A percentile compares a stretch with the other conserved stretches of the same genome.
These are phyloP conservation scores for Kwoniella mangroviensis DNA, from an alignment of 768 basidiomycete species.

Conservation along the genomic window DNA sequence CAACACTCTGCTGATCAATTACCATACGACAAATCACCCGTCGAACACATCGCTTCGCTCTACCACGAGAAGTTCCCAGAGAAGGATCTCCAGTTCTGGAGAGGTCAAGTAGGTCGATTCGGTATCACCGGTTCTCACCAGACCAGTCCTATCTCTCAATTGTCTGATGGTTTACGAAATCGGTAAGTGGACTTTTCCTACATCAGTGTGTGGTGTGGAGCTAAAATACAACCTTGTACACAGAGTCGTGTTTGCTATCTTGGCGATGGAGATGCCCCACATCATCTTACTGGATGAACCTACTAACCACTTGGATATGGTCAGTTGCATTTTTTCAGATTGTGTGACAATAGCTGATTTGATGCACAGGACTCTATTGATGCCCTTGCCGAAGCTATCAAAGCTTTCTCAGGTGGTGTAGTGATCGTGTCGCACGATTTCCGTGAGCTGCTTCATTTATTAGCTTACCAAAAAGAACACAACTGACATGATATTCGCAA, in stretches of 20 bases:
- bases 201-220: no score
- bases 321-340: slow-evolving; percentile 54
- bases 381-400: slow-evolving; percentile 91
- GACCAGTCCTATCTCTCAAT: slow-evolving; percentile 86
- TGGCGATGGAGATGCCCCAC: slow-evolving; percentile 97
- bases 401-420: slow-evolving; percentile 95
- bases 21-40: slow-evolving; percentile 84
- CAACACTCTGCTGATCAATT: slow-evolving; percentile 99
- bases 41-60: slow-evolving; percentile 88
- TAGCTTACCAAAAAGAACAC: neutral
- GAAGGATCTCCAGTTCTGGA: slow-evolving; percentile 93
- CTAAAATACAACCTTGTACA: neutral
- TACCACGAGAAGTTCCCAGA: slow-evolving; percentile 87
- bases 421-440: slow-evolving; percentile 99
- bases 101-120: slow-evolving; percentile 91
- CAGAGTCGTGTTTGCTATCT: slow-evolving; percentile 92
- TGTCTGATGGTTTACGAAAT: slow-evolving; percentile 95
- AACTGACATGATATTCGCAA: neutral
- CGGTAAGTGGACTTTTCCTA: no score
- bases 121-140: slow-evolving; percentile 94
- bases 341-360: neutral
- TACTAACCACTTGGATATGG: slow-evolving; percentile 60
- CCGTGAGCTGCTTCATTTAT: slow-evolving; percentile 65
- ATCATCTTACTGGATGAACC: slow-evolving; percentile 70
- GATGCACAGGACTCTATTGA: slow-evolving; percentile 78